Evolutionary conservation across 2,329 filamentous ascomycete genomes (phyloP), one percentile per base, ranked within the genome.

Genomic region (Penicillium verrucosum): DNA sequence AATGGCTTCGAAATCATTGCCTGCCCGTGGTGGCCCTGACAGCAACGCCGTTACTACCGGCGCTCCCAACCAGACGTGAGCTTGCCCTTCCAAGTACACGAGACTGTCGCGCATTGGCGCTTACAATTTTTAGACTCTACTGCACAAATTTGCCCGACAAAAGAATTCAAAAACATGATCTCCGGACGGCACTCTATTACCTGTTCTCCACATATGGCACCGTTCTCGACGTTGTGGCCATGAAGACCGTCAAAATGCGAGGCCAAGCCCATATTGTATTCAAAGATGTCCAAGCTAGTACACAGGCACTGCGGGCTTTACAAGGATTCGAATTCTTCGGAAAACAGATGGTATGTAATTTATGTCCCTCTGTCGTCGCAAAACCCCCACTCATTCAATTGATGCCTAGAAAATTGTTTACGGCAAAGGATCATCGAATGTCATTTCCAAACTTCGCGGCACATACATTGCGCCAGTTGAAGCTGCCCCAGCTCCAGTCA

Each of bases 231-330:
- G 85, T 99, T 21, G 89, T 97, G 47, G 90, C 90, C 30, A 81
- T 97, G 66, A 95, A 92, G 78, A 96, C 90, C 1, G 82, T 82
- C 73, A 91, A 91, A 77, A 97, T 97, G 92, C 88, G 94, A 48
- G 94, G 94, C 3, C 94, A 99, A 76, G 94, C 94, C 60, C 94
- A 97, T 70, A 80, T 99, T 59, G 89, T 94, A 14, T 97, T 92
- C 73, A 85, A 90, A 57, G 93, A 99, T 72, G 81, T 93, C 34
- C 89, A 96, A 64, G 86, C 90, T n/a, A 91, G 92, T 50, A 96
- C 92, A 25, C 91, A 96, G 71, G 94, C 94, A 1, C 90, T 99
- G 90, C 82, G 93, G 63, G 86, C 90, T 11, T 79, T 97, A 46
- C 89, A 97, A 66, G 91, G 90, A 2, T 90, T 91, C 68, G 85